Evolutionary conservation across 176 grass and related monocot species (phyloP).

Genomic region (Canna indica): DNA sequence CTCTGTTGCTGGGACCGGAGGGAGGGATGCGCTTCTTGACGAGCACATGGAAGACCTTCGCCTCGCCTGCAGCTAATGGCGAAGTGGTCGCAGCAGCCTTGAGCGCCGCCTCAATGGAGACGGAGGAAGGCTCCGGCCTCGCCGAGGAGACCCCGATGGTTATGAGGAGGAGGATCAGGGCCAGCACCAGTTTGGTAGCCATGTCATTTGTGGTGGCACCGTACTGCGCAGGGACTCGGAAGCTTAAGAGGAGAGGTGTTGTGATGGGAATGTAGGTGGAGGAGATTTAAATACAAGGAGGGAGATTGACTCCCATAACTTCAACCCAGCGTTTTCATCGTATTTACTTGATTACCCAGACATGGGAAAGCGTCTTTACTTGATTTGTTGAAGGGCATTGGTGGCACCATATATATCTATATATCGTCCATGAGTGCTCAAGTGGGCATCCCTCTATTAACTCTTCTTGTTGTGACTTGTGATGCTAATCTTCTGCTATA

Average conservation of each 20-base stretch:
- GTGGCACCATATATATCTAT: too few species aligned
- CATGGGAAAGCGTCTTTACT: neutral
- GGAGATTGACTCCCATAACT: neutral
- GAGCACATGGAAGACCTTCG: neutral
- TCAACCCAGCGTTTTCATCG: neutral
- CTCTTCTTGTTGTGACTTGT: neutral
- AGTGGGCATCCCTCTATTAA: neutral
- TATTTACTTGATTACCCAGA: neutral
- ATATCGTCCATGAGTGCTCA: neutral
- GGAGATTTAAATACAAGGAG: constrained; percentile 11
- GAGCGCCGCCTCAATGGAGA: neutral
- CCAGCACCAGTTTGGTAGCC: neutral
- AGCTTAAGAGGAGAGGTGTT: neutral
- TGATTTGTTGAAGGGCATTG: neutral
- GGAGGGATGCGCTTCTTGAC: neutral
- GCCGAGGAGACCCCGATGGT: neutral
- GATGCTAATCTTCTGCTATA: neutral
- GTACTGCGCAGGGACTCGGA: neutral
- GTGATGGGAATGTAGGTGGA: neutral
- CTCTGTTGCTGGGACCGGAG: constrained; percentile 14
- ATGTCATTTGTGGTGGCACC: constrained; percentile 1
- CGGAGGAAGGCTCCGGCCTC: neutral
- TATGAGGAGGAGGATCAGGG: constrained; percentile 5
- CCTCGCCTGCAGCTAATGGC: neutral
- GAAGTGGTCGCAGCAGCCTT: neutral